A percentile compares a stretch with the other conserved stretches of the same genome.
Conservation (phyloP, 208 protist species). For the Kentomonas sorsogonicus region DNA sequence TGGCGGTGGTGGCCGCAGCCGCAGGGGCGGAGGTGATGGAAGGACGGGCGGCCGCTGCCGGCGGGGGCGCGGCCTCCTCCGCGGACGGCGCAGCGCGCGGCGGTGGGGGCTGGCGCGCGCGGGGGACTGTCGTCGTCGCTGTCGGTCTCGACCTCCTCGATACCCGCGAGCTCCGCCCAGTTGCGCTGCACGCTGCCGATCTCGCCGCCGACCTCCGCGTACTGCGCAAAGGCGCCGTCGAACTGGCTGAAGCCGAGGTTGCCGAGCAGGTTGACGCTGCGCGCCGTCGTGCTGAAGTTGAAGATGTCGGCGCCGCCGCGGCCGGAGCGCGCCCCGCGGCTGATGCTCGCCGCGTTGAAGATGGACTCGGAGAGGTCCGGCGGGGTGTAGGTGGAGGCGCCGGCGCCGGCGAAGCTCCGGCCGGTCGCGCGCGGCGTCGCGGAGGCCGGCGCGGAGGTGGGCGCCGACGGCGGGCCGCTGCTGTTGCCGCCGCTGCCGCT, state of each 20-base stretch:
- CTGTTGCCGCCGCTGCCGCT: background rate
- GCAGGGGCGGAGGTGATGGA: too few relatives aligned
- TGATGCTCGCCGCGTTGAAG: background rate
- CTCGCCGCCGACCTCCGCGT: constrained; percentile 4
- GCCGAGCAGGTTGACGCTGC: constrained; percentile 11
- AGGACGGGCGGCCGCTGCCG: too few relatives aligned
- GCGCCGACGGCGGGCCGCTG: too few relatives aligned
- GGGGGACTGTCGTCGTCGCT: constrained; percentile 19
- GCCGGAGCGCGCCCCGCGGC: background rate
- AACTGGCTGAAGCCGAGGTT: constrained; percentile 14
- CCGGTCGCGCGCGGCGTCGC: too few relatives aligned
- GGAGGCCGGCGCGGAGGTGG: too few relatives aligned
- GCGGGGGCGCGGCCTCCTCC: too few relatives aligned
- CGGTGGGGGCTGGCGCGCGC: too few relatives aligned
- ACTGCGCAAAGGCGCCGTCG: constrained; percentile 16
- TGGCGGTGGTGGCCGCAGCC: too few relatives aligned
- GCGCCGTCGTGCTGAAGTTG: constrained; percentile 29
- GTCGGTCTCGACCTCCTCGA: constrained; percentile 15
- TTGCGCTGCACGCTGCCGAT: constrained; percentile 3
- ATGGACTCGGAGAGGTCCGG: background rate
- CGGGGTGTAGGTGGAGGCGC: background rate
- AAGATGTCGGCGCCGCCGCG: constrained; percentile 15
- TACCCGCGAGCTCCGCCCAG: constrained; percentile 19
- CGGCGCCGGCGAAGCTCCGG: too few relatives aligned
- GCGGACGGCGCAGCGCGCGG: too few relatives aligned